These are phyloP conservation scores for Artomyces pyxidatus DNA, from an alignment of 768 basidiomycete genomes.

Conservation along the genomic window DNA sequence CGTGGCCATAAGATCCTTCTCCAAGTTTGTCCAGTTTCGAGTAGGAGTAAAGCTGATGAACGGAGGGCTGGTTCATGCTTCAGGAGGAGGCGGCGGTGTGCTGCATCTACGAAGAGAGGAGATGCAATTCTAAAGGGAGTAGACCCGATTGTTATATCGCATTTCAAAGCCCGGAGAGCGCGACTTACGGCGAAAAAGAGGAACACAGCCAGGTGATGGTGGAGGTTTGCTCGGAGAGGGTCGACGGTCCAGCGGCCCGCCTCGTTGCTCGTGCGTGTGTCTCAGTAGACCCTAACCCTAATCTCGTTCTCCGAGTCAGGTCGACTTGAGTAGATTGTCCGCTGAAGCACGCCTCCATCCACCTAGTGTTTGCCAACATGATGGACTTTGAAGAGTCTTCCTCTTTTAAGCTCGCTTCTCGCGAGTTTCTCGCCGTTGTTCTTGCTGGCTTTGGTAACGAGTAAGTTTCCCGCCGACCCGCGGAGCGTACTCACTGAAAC, in stretches of 20 bases:
- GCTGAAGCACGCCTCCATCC: neutral
- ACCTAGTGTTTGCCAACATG: conserved; percentile 6
- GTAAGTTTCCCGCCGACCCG: conserved; percentile 34
- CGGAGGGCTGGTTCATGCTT: conserved; percentile 44
- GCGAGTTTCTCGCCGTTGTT: conserved; percentile 83
- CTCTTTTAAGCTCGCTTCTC: conserved; percentile 39
- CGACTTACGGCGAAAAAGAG: neutral
- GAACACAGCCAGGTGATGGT: neutral
- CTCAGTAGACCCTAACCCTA: conserved; percentile 2
- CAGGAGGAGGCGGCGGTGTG: neutral
- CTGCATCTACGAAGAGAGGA: neutral
- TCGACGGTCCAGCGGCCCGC: neutral
- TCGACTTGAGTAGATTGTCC: too few relatives aligned
- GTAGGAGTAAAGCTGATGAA: conserved; percentile 75
- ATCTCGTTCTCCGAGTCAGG: neutral
- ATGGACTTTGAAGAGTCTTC: conserved; percentile 56
- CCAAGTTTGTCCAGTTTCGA: conserved; percentile 93
- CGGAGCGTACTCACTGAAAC: neutral
- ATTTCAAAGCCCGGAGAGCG: too few relatives aligned
- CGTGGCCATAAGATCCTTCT: conserved; percentile 93
- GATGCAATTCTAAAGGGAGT: neutral
- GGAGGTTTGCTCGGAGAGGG: too few relatives aligned
- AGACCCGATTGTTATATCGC: too few relatives aligned
- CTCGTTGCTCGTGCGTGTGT: neutral
- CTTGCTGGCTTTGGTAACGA: conserved; percentile 90